A percentile compares a stretch with the other conserved stretches of the same genome.
phyloP scores from a whole-genome alignment of 331 rosid species.

The Dryas integrifolia region DNA sequence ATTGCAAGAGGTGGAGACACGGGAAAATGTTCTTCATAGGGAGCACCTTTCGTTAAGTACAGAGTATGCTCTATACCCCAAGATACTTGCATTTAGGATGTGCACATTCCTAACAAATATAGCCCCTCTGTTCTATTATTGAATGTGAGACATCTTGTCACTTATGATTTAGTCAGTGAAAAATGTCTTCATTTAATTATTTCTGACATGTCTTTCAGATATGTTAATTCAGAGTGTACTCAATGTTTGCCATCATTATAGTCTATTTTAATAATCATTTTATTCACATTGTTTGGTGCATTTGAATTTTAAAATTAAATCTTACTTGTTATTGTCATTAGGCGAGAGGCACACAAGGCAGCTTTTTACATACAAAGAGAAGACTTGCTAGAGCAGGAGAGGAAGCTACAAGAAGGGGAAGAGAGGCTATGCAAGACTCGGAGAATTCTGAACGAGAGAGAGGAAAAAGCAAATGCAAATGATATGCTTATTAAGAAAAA shows the following conservation, averaged over 20 bases:
- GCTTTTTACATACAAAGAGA: conserved; percentile 62
- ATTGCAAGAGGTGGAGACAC: conserved; percentile 70
- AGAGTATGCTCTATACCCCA: conserved; percentile 43
- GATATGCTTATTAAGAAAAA: conserved; percentile 53
- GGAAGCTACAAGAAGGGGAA: conserved; percentile 68
- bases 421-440: conserved; percentile 47
- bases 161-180: neutral
- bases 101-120: neutral
- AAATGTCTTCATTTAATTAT: neutral
- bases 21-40: conserved; percentile 60
- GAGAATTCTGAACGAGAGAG: conserved; percentile 50
- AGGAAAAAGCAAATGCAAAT: conserved; percentile 51
- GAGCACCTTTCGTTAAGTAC: conserved; percentile 60
- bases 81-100: neutral
- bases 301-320: neutral
- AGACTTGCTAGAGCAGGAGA: conserved; percentile 74
- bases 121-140: neutral
- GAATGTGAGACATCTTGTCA: neutral
- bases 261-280: conserved; percentile 11
- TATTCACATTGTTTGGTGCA: conserved; percentile 10
- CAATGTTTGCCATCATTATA: neutral
- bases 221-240: neutral
- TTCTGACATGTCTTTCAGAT: neutral
- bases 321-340: conserved; percentile 25
- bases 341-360: conserved; percentile 71